Evolutionary conservation across 2,329 filamentous ascomycete genomes (phyloP), one percentile per base, ranked within the genome.

Genomic region (Exophiala lecanii-corni): DNA sequence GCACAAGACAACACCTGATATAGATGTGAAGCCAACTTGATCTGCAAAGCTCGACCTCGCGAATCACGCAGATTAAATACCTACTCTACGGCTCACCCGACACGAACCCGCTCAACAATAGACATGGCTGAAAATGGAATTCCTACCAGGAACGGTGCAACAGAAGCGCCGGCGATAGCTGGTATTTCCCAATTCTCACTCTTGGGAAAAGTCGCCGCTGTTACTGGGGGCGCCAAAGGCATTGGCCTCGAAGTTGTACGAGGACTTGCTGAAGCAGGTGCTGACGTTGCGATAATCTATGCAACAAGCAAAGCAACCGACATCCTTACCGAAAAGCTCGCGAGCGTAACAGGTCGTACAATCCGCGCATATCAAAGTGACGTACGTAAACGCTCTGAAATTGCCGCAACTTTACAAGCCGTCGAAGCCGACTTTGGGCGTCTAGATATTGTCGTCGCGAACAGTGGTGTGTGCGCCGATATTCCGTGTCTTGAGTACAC

Each of bases 401-500:
- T 49, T 9, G 26, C 38, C 39, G 28, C 15, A 4, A 39, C 55
- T 4, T 54, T 71, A 3, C 48, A 63, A 3, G 10, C 59, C 13
- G 59, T 69, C 13, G 56, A 56, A 2, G 41, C 49, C 3, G 65
- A 68, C 25, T 71, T 71, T 52, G 68, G 68, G 10, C 59, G 60
- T 21, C 59, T 73, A 5, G 64, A 70, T 40, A 65, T 73, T 41
- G 58, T 73, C 25, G 61, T 73, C 23, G 70, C 64, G 9, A 72
- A 71, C 52, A 67, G 69, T 0, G 67, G 72, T 13, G 75, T 73
- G 61, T 69, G 70, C 3, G 75, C 73, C 23, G 75, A 70, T 0
- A 77, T 79, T 53, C 69, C 73, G 0, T 70, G 79, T 12, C 58
- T 78, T 2, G 75, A 80, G 36, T 69, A 72, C 50, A 71, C 67